Conservation (phyloP, 371 early-diverging fungal species). For the Nosema muscidifuracis region DNA sequence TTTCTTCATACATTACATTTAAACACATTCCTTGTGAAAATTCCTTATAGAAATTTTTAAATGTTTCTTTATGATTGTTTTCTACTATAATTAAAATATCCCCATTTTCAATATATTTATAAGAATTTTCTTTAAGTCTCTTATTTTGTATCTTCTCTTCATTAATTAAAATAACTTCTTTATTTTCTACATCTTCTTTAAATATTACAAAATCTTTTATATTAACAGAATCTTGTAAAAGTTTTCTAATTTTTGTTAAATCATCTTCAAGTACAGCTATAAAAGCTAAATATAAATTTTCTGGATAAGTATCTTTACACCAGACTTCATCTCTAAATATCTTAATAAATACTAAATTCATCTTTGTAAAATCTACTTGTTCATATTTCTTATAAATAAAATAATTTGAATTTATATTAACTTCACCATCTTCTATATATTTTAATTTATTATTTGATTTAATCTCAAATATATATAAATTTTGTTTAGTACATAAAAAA, state of each 20-base stretch:
- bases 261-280: slow-evolving; percentile 15
- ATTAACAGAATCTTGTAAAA: neutral
- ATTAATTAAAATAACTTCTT: neutral
- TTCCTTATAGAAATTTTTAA: slow-evolving; percentile 11
- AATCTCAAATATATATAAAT: slow-evolving; percentile 24
- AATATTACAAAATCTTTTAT: slow-evolving; percentile 7
- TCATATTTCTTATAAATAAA: slow-evolving; percentile 26
- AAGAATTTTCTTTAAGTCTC: slow-evolving; percentile 9
- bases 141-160: neutral
- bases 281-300: slow-evolving; percentile 6
- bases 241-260: neutral
- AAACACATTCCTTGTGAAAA: slow-evolving; percentile 18
- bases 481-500: neutral
- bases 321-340: slow-evolving; percentile 25
- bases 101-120: slow-evolving; percentile 6
- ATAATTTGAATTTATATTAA: slow-evolving; percentile 6
- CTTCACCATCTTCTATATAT: neutral
- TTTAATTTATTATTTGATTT: neutral
- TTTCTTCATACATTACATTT: neutral
- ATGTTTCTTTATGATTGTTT: neutral
- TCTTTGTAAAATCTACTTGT: slow-evolving; percentile 17
- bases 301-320: slow-evolving; percentile 30
- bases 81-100: neutral
- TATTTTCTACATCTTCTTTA: slow-evolving; percentile 7
- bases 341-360: slow-evolving; percentile 29